These are phyloP conservation scores for Dioscorea alata DNA, from an alignment of 106 monocot species.

Conservation along the genomic window DNA sequence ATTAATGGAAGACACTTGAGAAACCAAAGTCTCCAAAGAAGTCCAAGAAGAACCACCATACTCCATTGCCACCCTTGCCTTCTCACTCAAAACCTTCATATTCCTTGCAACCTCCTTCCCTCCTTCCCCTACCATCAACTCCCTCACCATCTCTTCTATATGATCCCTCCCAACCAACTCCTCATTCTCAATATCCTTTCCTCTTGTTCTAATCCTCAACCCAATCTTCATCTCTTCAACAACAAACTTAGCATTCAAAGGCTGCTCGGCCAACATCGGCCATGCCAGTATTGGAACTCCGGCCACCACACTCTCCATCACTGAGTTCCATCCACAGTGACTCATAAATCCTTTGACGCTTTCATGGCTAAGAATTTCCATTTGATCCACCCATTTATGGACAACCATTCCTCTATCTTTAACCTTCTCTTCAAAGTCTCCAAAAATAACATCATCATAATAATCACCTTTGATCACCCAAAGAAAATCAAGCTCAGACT, in stretches of 20 bases:
- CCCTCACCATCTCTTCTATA: slow-evolving; percentile 16
- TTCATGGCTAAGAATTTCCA: slow-evolving; percentile 26
- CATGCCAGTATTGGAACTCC: slow-evolving; percentile 46
- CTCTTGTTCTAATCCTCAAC: slow-evolving; percentile 1
- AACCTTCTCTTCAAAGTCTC: slow-evolving; percentile 31
- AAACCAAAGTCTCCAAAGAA: neutral
- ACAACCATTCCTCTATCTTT: slow-evolving; percentile 7
- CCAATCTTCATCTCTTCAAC: slow-evolving; percentile 24
- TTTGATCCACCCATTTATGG: slow-evolving; percentile 36
- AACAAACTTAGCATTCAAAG: slow-evolving; percentile 39
- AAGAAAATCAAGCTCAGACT: slow-evolving; percentile 32
- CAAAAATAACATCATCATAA: neutral
- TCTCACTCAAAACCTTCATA: slow-evolving; percentile 1
- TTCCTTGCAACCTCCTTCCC: slow-evolving; percentile 13
- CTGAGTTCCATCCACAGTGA: slow-evolving; percentile 82
- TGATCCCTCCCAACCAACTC: slow-evolving; percentile 9
- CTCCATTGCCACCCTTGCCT: slow-evolving; percentile 8
- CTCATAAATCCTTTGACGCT: slow-evolving; percentile 32
- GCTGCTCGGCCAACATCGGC: slow-evolving; percentile 58
- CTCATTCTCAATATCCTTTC: too few species aligned
- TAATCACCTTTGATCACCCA: slow-evolving; percentile 18
- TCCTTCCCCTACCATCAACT: slow-evolving; percentile 16
- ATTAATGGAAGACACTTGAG: neutral
- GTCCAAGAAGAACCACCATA: slow-evolving; percentile 18
- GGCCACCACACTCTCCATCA: slow-evolving; percentile 31